Base-by-base conservation (phyloP, 495 filamentous ascomycete species). In the Penicillium nucicola region DNA sequence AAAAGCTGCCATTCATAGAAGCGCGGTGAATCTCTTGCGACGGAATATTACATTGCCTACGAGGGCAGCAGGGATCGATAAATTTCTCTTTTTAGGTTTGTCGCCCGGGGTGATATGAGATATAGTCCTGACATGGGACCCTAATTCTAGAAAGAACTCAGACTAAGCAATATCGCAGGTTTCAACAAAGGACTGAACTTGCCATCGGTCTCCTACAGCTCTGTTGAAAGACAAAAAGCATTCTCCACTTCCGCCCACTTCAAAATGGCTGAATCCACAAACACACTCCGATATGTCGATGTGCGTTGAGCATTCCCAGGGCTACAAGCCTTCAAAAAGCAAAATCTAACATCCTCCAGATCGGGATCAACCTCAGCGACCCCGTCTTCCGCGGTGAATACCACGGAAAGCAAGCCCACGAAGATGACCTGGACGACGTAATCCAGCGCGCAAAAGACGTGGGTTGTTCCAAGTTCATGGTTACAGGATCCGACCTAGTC, bases 361-460 rank as follows among this genome's bases (percentile, higher is more conserved):
- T 97, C 46, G 93, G 93, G 31, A 96, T 98, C 74, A 98, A 98
- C 70, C 77, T 98, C 33, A 85, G 88, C 43, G 93, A 97, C 53
- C 83, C 86, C 19, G 85, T 95, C 55, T 98, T 91, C 69, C 75
- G 75, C 18, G 93, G 93, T 37, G 69, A 81, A 18, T 92, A 98
- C 62, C 86, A 93, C 61, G 89, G 89, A 50, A 93, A 85, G 46
- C 72, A 86, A 60, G 79, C 77, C 10, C 93, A 98, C 61, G 84
- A 85, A 14, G 77, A 86, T 56, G 93, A 98, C 64, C 75, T 96
- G 5, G 66, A 77, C 5, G 83, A 82, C 42, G 88, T 97, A 10
- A 65, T 98, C 4, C 74, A 85, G 50, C 80, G 93, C 40, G 91
- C 90, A 4, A 61, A 77, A 15, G 80, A 86, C 42, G 82, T 83